These are phyloP conservation scores for Aspergillaceae sp. DNA, from an alignment of 2,329 filamentous ascomycete species.

Conservation along the genomic window DNA sequence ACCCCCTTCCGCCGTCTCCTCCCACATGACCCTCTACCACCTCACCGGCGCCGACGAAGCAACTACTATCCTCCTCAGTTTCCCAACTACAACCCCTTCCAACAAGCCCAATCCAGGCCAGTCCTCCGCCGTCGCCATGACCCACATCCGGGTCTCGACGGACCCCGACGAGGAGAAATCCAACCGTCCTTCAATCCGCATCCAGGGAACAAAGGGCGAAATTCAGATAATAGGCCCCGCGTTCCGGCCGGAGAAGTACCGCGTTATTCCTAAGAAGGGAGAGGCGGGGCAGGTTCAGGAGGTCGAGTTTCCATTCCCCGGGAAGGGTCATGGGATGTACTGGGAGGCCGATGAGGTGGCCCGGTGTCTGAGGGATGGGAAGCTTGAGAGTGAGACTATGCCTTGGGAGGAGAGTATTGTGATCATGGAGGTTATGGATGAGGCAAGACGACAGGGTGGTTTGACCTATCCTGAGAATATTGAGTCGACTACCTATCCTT, in stretches of 20 bases:
- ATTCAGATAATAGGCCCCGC: conserved; percentile 69
- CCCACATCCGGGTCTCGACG: conserved; percentile 53
- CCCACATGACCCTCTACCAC: conserved; percentile 63
- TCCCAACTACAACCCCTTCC: conserved; percentile 50
- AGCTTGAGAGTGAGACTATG: conserved; percentile 63
- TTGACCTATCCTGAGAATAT: conserved; percentile 58
- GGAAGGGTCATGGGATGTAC: conserved; percentile 72
- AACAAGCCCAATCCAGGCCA: conserved; percentile 35
- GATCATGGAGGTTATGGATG: conserved; percentile 77
- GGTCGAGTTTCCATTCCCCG: conserved; percentile 40
- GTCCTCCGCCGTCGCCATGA: conserved; percentile 64
- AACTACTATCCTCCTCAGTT: conserved; percentile 68
- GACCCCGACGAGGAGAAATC: conserved; percentile 54
- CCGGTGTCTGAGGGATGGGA: conserved; percentile 65
- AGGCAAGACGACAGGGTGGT: conserved; percentile 54
- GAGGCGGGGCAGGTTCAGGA: conserved; percentile 39
- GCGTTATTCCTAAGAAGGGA: conserved; percentile 48
- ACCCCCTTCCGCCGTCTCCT: conserved; percentile 54
- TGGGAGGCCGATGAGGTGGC: conserved; percentile 79
- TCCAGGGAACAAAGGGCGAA: conserved; percentile 73
- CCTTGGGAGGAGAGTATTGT: conserved; percentile 68
- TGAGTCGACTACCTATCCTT: conserved; percentile 50
- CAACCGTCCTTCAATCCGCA: conserved; percentile 60
- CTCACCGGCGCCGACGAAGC: conserved; percentile 67
- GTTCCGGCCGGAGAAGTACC: conserved; percentile 59